phyloP scores from a whole-genome alignment of 2,329 filamentous ascomycete genomes.

The Cercospora nicotianae region DNA sequence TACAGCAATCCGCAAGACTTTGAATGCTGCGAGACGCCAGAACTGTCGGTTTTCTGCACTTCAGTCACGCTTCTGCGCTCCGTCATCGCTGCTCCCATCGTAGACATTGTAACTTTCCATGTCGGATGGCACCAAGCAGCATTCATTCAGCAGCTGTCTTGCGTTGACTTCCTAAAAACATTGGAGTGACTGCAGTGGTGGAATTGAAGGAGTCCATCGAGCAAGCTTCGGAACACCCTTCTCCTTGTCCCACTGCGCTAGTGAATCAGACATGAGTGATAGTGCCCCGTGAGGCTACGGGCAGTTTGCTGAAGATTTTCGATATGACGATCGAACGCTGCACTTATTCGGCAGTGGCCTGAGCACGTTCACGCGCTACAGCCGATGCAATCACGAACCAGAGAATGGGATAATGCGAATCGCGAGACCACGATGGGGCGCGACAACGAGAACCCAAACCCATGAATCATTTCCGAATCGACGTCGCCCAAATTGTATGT shows the following conservation, averaged over 20 bases:
- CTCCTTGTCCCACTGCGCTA: not conserved
- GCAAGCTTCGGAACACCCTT: constrained; percentile 8
- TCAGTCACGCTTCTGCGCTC: not conserved
- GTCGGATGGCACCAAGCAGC: constrained; percentile 9
- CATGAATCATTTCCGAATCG: no score
- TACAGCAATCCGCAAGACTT: constrained; percentile 4
- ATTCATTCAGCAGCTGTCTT: not conserved
- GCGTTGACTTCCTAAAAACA: constrained; percentile 5
- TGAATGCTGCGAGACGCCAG: not conserved
- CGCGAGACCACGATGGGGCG: no score
- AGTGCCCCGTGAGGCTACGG: no score
- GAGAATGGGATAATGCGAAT: no score
- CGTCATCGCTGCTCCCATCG: not conserved
- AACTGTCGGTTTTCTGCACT: not conserved
- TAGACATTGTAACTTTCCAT: not conserved
- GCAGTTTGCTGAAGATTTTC: no score
- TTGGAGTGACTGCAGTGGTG: not conserved
- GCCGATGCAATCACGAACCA: no score
- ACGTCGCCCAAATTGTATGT: no score
- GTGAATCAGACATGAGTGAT: no score
- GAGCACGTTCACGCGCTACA: no score
- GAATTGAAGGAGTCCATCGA: not conserved
- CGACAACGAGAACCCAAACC: no score
- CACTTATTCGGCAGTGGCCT: no score
- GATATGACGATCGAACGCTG: no score